A percentile compares a stretch with the other conserved stretches of the same genome.
phyloP scores from a whole-genome alignment of 1,284 basidiomycete species.

The Meripilus lineatus region DNA sequence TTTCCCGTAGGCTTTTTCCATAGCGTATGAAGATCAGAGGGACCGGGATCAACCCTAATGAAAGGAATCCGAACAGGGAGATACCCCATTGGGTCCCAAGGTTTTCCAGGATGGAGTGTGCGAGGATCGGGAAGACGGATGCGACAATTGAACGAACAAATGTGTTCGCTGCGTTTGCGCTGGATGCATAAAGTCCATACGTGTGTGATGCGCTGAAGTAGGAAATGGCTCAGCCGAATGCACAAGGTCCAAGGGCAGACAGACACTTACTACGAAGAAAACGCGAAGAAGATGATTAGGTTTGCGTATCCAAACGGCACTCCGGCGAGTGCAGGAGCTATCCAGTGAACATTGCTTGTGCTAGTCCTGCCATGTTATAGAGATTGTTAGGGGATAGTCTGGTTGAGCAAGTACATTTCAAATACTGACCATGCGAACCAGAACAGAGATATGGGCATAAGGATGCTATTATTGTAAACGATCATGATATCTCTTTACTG shows the following conservation, averaged over 20 bases:
- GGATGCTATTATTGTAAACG: slow-evolving; percentile 7
- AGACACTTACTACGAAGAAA: slow-evolving; percentile 14
- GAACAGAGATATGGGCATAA: slow-evolving; percentile 23
- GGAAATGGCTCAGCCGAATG: background rate
- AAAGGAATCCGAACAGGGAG: slow-evolving; percentile 25
- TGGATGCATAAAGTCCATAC: slow-evolving; percentile 23
- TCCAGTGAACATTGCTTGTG: slow-evolving; percentile 21
- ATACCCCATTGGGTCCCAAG: slow-evolving; percentile 27
- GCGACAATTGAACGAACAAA: slow-evolving; percentile 21
- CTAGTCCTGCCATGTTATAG: slow-evolving; percentile 20
- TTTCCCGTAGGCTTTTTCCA: slow-evolving; percentile 19
- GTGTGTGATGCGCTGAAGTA: slow-evolving; percentile 11
- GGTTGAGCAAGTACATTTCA: background rate
- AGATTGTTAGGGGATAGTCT: background rate
- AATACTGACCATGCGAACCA: slow-evolving; percentile 26
- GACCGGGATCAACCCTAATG: slow-evolving; percentile 22
- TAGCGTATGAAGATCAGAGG: slow-evolving; percentile 24
- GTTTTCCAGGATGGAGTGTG: slow-evolving; percentile 18
- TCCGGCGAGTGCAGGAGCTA: slow-evolving; percentile 22
- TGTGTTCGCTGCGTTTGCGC: slow-evolving; percentile 21
- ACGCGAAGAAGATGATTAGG: slow-evolving; percentile 18
- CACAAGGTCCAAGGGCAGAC: background rate
- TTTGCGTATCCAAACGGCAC: slow-evolving; percentile 23
- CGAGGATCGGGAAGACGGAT: slow-evolving; percentile 21
- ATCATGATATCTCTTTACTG: too few species aligned